Base-by-base conservation (phyloP, 495 filamentous ascomycete genomes). In the Talaromyces proteolyticus region DNA sequence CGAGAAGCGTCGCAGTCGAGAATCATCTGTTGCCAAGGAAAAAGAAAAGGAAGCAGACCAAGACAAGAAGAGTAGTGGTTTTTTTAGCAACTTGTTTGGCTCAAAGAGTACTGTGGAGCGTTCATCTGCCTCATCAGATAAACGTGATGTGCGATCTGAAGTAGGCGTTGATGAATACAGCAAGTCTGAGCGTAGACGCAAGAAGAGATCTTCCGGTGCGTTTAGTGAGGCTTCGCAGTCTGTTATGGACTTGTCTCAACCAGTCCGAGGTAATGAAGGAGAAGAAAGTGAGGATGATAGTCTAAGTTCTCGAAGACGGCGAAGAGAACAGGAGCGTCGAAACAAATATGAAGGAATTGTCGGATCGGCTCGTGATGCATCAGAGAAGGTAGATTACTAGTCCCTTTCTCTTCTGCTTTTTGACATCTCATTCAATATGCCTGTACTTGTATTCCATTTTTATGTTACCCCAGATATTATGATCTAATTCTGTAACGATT, bases 381-480 rank as follows among this genome's bases (percentile, higher is more conserved):
- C 57, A 60, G 65, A 66, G 63, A 75, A 75, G 71, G 71, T 75
- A 75, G 73, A 70, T 63, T 63, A 61, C 52, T 68, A 62, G 63
- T 47, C 54, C 56, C 57, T 39, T 60, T 51, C 40, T 58, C 55
- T 50, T 44, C 44, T 49, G 52, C 55, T 50, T 52, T 19, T 51
- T 44, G 49, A 36, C 29, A 34, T 44, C 36, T 44, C 25, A 26
- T 22, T 10, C 7, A 14, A 24, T 23, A 42, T 45, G 41, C 22
- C 43, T 52, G 50, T 52, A 44, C 29, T 45, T 45, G 2, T 45
- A 6, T 42, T 6, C 40, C n/a, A 23, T 36, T 24, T 52, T 59
- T 12, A 34, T 44, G 23, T 50, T 34, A 39, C 47, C 21, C 23
- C 17, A 36, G 12, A 25, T 26, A 16, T 18, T 26, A 22, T 40